phyloP scores from a whole-genome alignment of 306 rosid species.

The Sicyos edulis region DNA sequence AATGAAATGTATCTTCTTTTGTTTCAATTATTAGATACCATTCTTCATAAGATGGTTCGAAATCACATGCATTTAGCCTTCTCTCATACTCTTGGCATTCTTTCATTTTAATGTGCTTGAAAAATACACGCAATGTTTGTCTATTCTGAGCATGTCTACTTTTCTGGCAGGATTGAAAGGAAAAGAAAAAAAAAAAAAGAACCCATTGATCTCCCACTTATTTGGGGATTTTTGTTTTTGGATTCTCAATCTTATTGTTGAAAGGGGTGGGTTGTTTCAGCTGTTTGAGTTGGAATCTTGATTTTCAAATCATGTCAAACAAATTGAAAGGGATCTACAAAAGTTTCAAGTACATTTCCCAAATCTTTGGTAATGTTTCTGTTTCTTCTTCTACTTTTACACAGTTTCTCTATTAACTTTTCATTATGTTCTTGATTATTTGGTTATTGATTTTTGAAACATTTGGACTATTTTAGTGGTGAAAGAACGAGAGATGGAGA shows the following conservation, averaged over 20 bases:
- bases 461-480: constrained; percentile 7
- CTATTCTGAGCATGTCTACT: not conserved
- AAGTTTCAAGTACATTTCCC: constrained; percentile 43
- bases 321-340: constrained; percentile 47
- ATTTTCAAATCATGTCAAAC: constrained; percentile 42
- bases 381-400: not conserved
- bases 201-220: constrained; percentile 3
- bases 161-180: constrained; percentile 8
- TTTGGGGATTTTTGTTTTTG: not conserved
- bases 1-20: constrained; percentile 17
- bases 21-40: constrained; percentile 17
- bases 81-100: constrained; percentile 21
- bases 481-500: constrained; percentile 28
- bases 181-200: not conserved
- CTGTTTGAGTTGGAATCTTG: constrained; percentile 27
- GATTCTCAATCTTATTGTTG: constrained; percentile 8
- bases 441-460: not conserved
- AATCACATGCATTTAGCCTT: constrained; percentile 20
- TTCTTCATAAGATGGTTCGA: constrained; percentile 15
- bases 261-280: constrained; percentile 15
- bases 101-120: constrained; percentile 12
- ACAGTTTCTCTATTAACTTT: not conserved
- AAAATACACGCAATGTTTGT: constrained; percentile 12
- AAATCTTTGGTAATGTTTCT: constrained; percentile 39
- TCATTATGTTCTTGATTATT: not conserved